Evolutionary conservation across 305 asterid species (phyloP), one percentile per base, ranked within the genome.

Genomic region (Ilex paraguariensis): DNA sequence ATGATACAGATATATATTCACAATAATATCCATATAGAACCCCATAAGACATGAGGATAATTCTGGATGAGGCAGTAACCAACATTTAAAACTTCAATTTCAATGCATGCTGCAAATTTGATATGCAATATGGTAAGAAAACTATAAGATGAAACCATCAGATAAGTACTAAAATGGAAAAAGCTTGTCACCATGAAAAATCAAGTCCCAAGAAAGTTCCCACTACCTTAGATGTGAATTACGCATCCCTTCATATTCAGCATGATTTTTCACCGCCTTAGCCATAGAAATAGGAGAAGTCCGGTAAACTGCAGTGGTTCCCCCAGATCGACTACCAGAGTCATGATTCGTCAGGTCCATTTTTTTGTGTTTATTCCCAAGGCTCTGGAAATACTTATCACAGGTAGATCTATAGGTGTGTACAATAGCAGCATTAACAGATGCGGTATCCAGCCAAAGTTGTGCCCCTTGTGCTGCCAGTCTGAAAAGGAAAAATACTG

Each of bases 201-300:
- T 36, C 6, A 36, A 8, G 42, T 36, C 42, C 6, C 42, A 36
- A 36, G 42, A 36, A 56, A n/a, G 60, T 56, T 56, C 60, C 61
- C 56, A 63, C 70, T 77, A 90, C 97, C 97, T 93, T 54, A 93
- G 84, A 79, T 93, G 99, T 79, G 82, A 83, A 69, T 82, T 75
- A 54, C 84, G 85, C 97, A 93, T 93, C 76, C 99, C 99, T 73
- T 83, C 86, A 60, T 90, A 71, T 74, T 93, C 99, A 52, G 96
- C 91, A 77, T 81, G 90, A 78, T 93, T 93, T 84, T 93, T 93
- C 70, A 93, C 75, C 72, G 99, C 97, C 81, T 93, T 93, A 58
- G 86, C 82, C 66, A 90, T 67, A 64, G 95, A 84, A 75, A 93
- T 63, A 44, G 99, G 99, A 65, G 99, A 93, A 78, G 79, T 76